Evolutionary conservation across 2,329 filamentous ascomycete genomes (phyloP), one percentile per base, ranked within the genome.

Genomic region (Penicillium digitatum): DNA sequence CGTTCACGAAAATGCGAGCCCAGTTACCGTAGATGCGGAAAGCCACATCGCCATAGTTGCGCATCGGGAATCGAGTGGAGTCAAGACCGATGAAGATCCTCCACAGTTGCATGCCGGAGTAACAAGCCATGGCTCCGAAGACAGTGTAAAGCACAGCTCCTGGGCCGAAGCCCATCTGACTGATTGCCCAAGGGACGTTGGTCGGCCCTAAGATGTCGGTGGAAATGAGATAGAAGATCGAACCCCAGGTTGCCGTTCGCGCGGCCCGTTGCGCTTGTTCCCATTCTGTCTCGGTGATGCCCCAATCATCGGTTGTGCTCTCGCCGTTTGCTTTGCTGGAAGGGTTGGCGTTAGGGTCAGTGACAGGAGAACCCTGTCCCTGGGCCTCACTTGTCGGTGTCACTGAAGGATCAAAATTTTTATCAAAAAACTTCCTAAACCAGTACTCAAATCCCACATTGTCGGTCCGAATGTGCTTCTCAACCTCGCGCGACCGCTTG

Each of bases 201-300:
- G 70, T 76, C 1, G 76, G 76, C 0, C 78, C 78, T 5, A 79
- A 64, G 44, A 79, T 75, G 56, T 79, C 78, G 1, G 78, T 79
- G 9, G 78, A 79, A 61, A 80, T 79, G 46, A 80, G 68, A 48
- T 78, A 79, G 59, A 81, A 81, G 38, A 75, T 69, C 31, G 76
- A 74, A 8, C 77, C 76, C 69, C 75, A 73, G 1, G 72, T 72
- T 0, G 78, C 78, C 0, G 78, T 81, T 7, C 79, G 70, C 49
- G 78, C 58, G 4, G 76, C 74, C 20, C 79, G 74, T 22, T 73
- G 75, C 2, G 79, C 78, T 48, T 76, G 76, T 22, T 67, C 69
- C 78, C 79, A 80, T 56, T 81, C 79, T 4, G 74, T 16, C 18
- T 44, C 42, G 0, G 42, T 44, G 18, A 44, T 18, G 8, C 42